Evolutionary conservation across 345 rosid species (phyloP), one percentile per base, ranked within the genome.

Genomic region (Lepidium sativum): DNA sequence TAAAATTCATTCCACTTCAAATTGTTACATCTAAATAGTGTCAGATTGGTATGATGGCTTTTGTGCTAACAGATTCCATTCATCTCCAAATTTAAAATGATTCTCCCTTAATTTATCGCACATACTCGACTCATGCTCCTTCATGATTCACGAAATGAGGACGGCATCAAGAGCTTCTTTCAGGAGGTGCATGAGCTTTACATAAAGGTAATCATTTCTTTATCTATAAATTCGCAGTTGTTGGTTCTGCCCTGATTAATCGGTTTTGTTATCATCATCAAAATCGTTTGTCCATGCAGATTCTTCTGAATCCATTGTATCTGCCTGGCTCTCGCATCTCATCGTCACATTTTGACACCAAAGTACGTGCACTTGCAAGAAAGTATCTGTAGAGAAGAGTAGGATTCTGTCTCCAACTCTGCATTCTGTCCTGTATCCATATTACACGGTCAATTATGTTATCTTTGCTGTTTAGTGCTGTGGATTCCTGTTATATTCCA

Each of bases 51-150:
- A 12, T 21, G 29, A 32, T 6, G 11, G 12, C 4, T 52, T 38
- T 16, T 17, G 42, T 18, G 38, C 8, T 32, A 13, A 53, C 29
- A 23, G 13, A 39, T 13, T 13, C n/a, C 12, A 15, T 25, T 17
- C 8, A 15, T 25, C 18, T 43, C 20, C 43, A 54, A 8, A 16
- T 34, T 5, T 9, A 11, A n/a, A 31, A 54, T 16, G n/a, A 50
- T 7, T 21, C 38, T 73, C 74, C 90, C 75, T 85, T 87, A 67
- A 87, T 80, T 65, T 31, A 33, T 54, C 77, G 51, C 51, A 88
- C 97, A 90, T 84, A 88, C 96, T 1, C 80, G 97, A 64, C 73
- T 94, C 47, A 88, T 94, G 95, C 88, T 94, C 63, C 99, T 94
- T 72, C 97, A 91, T 52, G 95, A 94, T 83, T 86, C 95, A 4